phyloP scores from a whole-genome alignment of 129 eudicot species.

The Lactuca sativa region DNA sequence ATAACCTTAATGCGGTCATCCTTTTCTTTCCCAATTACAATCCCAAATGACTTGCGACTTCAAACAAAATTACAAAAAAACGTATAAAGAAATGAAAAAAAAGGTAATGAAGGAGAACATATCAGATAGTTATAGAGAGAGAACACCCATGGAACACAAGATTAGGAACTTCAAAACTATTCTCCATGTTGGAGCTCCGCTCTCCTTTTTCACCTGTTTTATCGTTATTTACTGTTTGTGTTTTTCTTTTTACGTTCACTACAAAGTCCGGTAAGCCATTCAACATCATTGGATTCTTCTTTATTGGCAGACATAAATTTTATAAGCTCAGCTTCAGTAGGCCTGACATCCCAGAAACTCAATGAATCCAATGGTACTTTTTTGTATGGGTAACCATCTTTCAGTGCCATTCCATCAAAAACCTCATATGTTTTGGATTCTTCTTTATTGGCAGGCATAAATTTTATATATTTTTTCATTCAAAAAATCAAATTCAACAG shows the following conservation, averaged over 20 bases:
- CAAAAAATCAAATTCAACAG: too few relatives aligned
- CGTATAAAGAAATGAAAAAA: neutral
- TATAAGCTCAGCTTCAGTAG: conserved; percentile 72
- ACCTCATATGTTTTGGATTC: conserved; percentile 46
- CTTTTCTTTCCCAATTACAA: conserved; percentile 62
- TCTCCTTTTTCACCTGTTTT: conserved; percentile 67
- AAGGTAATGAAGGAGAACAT: conserved; percentile 9
- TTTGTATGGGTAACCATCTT: conserved; percentile 88
- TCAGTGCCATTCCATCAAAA: conserved; percentile 81
- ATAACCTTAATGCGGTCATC: conserved; percentile 67
- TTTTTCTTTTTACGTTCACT: conserved; percentile 58
- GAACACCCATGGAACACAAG: conserved; percentile 76
- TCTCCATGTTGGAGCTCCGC: conserved; percentile 41
- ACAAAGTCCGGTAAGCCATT: conserved; percentile 80
- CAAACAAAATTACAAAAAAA: conserved; percentile 18
- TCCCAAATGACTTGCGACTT: conserved; percentile 75
- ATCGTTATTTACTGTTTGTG: conserved; percentile 23
- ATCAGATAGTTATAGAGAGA: neutral
- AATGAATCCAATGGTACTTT: conserved; percentile 67
- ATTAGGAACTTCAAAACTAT: conserved; percentile 66
- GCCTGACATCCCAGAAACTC: conserved; percentile 64
- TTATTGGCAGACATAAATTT: conserved; percentile 59
- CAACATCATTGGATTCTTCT: conserved; percentile 57
- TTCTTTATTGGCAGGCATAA: too few relatives aligned
- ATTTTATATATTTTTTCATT: too few relatives aligned